phyloP scores from a whole-genome alignment of 2,329 filamentous ascomycete genomes.

The Bertia moriformis region DNA sequence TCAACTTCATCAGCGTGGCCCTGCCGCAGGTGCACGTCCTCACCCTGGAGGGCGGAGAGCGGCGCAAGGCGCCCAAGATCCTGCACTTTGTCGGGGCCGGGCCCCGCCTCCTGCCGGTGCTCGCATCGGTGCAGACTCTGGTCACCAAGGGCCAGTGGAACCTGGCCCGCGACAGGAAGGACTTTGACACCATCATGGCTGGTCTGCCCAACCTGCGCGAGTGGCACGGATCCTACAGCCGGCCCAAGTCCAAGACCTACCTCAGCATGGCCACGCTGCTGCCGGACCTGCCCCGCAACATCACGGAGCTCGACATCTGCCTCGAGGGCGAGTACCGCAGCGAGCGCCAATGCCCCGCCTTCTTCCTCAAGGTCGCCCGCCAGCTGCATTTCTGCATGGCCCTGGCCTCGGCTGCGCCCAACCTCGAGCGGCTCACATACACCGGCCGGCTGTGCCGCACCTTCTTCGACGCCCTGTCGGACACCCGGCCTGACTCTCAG shows the following conservation, averaged over 20 bases:
- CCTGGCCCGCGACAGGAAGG: constrained; percentile 45
- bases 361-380: constrained; percentile 43
- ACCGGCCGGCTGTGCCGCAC: constrained; percentile 57
- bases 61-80: constrained; percentile 61
- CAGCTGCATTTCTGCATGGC: constrained; percentile 50
- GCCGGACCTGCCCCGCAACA: constrained; percentile 34
- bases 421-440: constrained; percentile 55
- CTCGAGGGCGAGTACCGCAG: constrained; percentile 60
- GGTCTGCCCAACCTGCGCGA: constrained; percentile 52
- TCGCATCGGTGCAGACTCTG: constrained; percentile 47
- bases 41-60: constrained; percentile 64
- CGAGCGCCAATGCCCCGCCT: constrained; percentile 43
- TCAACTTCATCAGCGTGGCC: constrained; percentile 41
- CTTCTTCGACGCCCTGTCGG: constrained; percentile 49
- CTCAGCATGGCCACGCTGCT: constrained; percentile 53
- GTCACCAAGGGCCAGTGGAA: constrained; percentile 69
- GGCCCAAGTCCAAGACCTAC: constrained; percentile 62
- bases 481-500: constrained; percentile 29
- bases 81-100: constrained; percentile 30
- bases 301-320: constrained; percentile 52
- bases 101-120: constrained; percentile 22
- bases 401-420: constrained; percentile 43
- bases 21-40: constrained; percentile 50
- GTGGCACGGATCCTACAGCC: constrained; percentile 52
- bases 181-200: constrained; percentile 45